Evolutionary conservation across 208 protist genomes (phyloP).

Genomic region (Angomonas desouzai): DNA sequence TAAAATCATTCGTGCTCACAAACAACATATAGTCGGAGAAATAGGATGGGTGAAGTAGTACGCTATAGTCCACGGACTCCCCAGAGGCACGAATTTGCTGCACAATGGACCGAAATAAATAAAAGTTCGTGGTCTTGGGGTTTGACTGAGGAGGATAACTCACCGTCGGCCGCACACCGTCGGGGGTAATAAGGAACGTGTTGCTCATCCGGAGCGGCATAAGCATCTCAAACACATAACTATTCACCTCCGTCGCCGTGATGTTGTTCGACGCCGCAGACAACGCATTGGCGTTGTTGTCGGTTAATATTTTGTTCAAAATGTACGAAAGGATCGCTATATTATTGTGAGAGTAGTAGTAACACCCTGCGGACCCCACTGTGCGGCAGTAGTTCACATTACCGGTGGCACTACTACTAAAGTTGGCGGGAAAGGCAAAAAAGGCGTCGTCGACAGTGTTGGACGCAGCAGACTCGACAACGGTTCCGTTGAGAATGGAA

Average conservation of each 20-base stretch:
- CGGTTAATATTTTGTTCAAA: conserved; percentile 33
- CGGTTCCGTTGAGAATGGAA: background rate
- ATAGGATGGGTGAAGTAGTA: conserved; percentile 40
- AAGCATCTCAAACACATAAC: conserved; percentile 38
- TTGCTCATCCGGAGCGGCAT: conserved; percentile 32
- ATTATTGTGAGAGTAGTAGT: conserved; percentile 49
- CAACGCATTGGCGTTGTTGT: background rate
- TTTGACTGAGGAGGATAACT: conserved; percentile 22
- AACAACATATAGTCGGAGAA: conserved; percentile 65
- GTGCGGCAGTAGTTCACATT: conserved; percentile 14
- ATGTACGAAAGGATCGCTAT: conserved; percentile 52
- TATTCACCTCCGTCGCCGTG: conserved; percentile 24
- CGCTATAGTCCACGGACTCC: conserved; percentile 4
- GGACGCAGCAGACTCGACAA: background rate
- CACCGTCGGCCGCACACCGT: conserved; percentile 11
- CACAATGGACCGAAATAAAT: conserved; percentile 13
- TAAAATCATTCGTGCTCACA: conserved; percentile 40
- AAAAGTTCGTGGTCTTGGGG: conserved; percentile 4
- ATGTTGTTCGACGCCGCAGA: conserved; percentile 2
- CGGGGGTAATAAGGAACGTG: conserved; percentile 44
- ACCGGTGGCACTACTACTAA: background rate
- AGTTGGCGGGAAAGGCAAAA: background rate
- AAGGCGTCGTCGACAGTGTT: background rate
- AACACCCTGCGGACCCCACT: conserved; percentile 22
- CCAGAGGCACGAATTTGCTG: conserved; percentile 27